Conservation (phyloP, 768 basidiomycete species). For the Amanita pallidorosea region DNA sequence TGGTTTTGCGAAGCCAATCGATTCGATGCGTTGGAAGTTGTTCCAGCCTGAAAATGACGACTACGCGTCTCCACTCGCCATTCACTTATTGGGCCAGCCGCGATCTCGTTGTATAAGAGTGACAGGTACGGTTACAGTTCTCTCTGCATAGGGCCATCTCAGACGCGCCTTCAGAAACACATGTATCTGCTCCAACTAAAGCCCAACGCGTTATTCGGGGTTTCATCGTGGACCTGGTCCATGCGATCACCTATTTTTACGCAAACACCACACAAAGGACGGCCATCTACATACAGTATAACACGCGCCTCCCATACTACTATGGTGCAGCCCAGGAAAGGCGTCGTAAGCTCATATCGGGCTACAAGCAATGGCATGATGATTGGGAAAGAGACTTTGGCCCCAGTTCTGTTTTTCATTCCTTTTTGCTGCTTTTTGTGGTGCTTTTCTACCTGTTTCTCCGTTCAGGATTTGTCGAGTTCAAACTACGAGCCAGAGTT, state of each 20-base stretch:
- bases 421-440: not conserved
- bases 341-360: not conserved
- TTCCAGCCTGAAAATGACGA: not conserved
- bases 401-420: not conserved
- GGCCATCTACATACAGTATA: not conserved
- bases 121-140: not conserved
- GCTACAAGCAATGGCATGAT: not conserved
- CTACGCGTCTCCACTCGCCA: constrained; percentile 1
- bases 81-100: not conserved
- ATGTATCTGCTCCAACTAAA: not conserved
- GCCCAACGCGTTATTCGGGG: not conserved
- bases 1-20: constrained; percentile 1
- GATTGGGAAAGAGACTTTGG: constrained; percentile 2
- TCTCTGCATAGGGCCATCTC: not conserved
- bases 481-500: not conserved
- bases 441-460: not conserved
- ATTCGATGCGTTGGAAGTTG: constrained; percentile 1
- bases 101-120: not conserved
- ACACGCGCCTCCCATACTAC: not conserved
- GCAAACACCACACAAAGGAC: not conserved
- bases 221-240: not conserved
- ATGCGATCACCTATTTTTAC: not conserved
- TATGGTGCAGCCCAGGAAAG: not conserved
- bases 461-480: not conserved
- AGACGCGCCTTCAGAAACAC: not conserved